A percentile compares a stretch with the other conserved stretches of the same genome.
Conservation (phyloP, 2,329 filamentous ascomycete species). For the Pseudofabraea citricarpa region DNA sequence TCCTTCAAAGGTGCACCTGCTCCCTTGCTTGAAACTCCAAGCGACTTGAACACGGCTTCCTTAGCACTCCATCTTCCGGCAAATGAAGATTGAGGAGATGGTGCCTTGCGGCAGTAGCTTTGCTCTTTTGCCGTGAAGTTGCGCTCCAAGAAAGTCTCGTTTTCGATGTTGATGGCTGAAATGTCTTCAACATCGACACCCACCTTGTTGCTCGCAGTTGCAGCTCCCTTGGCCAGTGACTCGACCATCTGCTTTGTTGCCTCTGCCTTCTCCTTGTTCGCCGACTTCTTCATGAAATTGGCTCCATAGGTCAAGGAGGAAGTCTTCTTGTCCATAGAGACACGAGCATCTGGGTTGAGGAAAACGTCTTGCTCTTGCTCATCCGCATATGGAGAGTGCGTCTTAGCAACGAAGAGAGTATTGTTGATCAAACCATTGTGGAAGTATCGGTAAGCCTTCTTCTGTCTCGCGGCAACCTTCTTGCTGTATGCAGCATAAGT, state of each 20-base stretch:
- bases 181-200: slow-evolving; percentile 94
- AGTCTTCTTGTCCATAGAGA: slow-evolving; percentile 81
- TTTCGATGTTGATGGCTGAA: slow-evolving; percentile 81
- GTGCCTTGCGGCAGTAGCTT: slow-evolving; percentile 75
- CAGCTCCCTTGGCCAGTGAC: slow-evolving; percentile 60
- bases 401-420: slow-evolving; percentile 94
- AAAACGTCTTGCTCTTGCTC: slow-evolving; percentile 83
- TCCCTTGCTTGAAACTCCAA: slow-evolving; percentile 82
- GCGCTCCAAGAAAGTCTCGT: slow-evolving; percentile 88
- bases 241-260: slow-evolving; percentile 66
- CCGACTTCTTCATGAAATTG: slow-evolving; percentile 56
- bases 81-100: slow-evolving; percentile 83
- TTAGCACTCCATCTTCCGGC: slow-evolving; percentile 96
- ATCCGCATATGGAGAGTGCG: slow-evolving; percentile 82
- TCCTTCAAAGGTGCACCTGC: slow-evolving; percentile 87
- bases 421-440: slow-evolving; percentile 99
- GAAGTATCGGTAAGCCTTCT: slow-evolving; percentile 98
- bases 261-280: slow-evolving; percentile 54
- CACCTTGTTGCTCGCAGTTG: slow-evolving; percentile 68
- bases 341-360: slow-evolving; percentile 89
- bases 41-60: slow-evolving; percentile 96
- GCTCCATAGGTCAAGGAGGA: slow-evolving; percentile 69
- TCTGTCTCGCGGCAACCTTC: slow-evolving; percentile 90
- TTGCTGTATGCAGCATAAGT: slow-evolving; percentile 77
- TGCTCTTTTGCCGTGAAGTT: slow-evolving; percentile 89